A percentile compares a stretch with the other conserved stretches of the same genome.
These are phyloP conservation scores for Euphorbia tirucalli DNA, from an alignment of 345 rosid species.

Conservation along the genomic window DNA sequence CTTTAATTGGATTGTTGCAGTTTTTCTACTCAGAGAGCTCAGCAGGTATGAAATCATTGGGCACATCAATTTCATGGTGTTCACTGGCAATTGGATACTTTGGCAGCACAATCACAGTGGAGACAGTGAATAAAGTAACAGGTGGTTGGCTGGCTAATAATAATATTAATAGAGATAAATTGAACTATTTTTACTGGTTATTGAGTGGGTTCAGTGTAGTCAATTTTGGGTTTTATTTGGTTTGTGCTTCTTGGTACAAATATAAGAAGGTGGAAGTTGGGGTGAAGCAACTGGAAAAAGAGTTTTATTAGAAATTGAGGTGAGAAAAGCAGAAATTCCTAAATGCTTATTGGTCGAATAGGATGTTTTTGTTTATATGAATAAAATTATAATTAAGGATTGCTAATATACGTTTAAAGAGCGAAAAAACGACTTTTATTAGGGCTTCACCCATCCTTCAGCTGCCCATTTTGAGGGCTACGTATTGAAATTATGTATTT, in stretches of 20 bases:
- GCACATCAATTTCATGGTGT: slow-evolving; percentile 52
- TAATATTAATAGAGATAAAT: slow-evolving; percentile 40
- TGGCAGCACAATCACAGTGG: slow-evolving; percentile 48
- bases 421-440: too few relatives aligned
- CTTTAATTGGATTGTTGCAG: slow-evolving; percentile 50
- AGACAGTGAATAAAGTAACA: slow-evolving; percentile 52
- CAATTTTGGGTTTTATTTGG: slow-evolving; percentile 50
- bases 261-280: slow-evolving; percentile 49
- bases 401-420: too few relatives aligned
- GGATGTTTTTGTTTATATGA: too few relatives aligned
- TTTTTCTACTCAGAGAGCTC: slow-evolving; percentile 62
- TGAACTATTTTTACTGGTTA: slow-evolving; percentile 45
- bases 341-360: too few relatives aligned
- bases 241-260: slow-evolving; percentile 61
- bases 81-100: slow-evolving; percentile 56
- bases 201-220: slow-evolving; percentile 31
- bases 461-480: too few relatives aligned
- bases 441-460: too few relatives aligned
- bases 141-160: slow-evolving; percentile 47
- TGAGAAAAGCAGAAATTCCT: too few relatives aligned
- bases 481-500: too few relatives aligned
- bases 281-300: slow-evolving; percentile 14
- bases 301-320: too few relatives aligned
- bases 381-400: too few relatives aligned
- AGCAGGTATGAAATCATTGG: slow-evolving; percentile 46